Conservation (phyloP, 371 early-diverging fungal species). For the Choanephora cucurbitarum region DNA sequence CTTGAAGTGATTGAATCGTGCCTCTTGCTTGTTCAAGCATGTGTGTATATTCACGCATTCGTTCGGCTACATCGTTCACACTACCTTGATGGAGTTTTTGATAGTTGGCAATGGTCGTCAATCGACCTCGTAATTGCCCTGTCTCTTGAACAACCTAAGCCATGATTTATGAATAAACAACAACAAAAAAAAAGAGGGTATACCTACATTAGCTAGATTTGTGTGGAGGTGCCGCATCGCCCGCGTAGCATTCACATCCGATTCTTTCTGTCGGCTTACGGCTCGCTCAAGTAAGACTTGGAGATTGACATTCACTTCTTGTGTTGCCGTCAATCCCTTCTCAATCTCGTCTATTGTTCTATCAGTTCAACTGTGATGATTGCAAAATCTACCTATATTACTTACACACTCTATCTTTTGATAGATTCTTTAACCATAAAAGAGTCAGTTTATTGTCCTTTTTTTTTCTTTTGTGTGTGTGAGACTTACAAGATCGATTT, state of each 20-base stretch:
- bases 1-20: conserved; percentile 48
- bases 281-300: conserved; percentile 58
- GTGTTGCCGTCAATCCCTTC: conserved; percentile 55
- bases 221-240: conserved; percentile 58
- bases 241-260: conserved; percentile 56
- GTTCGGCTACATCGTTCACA: conserved; percentile 52
- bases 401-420: conserved; percentile 42
- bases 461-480: no score
- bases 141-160: conserved; percentile 54
- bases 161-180: not conserved
- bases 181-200: no score
- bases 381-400: not conserved
- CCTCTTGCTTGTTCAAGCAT: conserved; percentile 61
- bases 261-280: conserved; percentile 56
- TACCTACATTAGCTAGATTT: conserved; percentile 54
- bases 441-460: not conserved
- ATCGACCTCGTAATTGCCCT: conserved; percentile 46
- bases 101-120: conserved; percentile 48
- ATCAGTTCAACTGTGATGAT: not conserved
- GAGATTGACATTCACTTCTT: conserved; percentile 62
- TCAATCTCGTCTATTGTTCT: conserved; percentile 50
- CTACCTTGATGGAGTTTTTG: conserved; percentile 55
- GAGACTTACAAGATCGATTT: conserved; percentile 52
- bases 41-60: conserved; percentile 56
- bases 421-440: conserved; percentile 29